phyloP scores from a whole-genome alignment of 2,329 filamentous ascomycete species.

The Zasmidium cellare region DNA sequence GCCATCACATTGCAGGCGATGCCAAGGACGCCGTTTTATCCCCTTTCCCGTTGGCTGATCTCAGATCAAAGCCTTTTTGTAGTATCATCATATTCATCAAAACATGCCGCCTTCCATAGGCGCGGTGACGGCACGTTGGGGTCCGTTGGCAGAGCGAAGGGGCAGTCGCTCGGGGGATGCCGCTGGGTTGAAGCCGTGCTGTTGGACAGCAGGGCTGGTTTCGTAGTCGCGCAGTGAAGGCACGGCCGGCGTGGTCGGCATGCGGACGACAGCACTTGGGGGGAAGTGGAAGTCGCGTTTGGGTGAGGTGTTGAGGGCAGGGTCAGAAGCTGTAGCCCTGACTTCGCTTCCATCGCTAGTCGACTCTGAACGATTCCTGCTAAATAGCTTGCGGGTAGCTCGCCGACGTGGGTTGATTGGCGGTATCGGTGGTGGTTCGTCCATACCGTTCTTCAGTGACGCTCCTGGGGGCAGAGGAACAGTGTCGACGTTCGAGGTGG shows the following conservation, averaged over 20 bases:
- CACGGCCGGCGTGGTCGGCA: slow-evolving; percentile 4
- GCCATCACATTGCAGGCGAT: not conserved
- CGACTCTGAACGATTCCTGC: slow-evolving; percentile 13
- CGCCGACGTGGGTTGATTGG: slow-evolving; percentile 62
- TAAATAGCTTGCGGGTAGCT: slow-evolving; percentile 40
- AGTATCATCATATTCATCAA: slow-evolving; percentile 12
- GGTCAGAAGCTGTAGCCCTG: slow-evolving; percentile 14
- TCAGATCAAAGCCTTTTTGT: slow-evolving; percentile 12
- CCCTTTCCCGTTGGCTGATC: slow-evolving; percentile 9
- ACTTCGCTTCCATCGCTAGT: slow-evolving; percentile 3
- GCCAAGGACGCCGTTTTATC: not conserved
- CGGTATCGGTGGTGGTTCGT: slow-evolving; percentile 53
- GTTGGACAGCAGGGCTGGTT: not conserved
- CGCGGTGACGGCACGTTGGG: slow-evolving; percentile 12
- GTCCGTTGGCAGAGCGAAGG: not conserved
- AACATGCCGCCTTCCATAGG: slow-evolving; percentile 23
- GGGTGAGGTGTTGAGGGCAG: slow-evolving; percentile 11
- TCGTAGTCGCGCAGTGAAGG: slow-evolving; percentile 5
- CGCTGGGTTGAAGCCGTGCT: not conserved
- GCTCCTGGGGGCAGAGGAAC: slow-evolving; percentile 59
- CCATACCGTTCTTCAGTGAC: slow-evolving; percentile 54
- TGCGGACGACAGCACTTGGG: slow-evolving; percentile 20
- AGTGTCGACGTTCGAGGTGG: slow-evolving; percentile 60
- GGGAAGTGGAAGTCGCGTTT: slow-evolving; percentile 15
- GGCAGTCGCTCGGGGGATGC: slow-evolving; percentile 3